phyloP scores from a whole-genome alignment of 208 protist genomes.

The Crithidia expoeki region DNA sequence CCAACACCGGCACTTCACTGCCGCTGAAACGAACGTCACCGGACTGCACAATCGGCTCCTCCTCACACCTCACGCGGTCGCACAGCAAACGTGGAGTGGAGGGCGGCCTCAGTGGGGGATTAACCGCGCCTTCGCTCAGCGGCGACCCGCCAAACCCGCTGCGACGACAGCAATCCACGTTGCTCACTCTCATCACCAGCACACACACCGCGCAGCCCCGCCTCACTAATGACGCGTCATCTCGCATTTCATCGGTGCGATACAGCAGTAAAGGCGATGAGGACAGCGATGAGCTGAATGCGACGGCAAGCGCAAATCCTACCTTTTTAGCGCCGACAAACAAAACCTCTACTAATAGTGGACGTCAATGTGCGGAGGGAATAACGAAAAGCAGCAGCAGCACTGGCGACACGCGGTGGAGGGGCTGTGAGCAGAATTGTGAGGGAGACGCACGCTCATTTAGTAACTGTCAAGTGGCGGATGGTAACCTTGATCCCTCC shows the following conservation, averaged over 20 bases:
- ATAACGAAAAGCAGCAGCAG: background rate
- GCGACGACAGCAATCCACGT: slow-evolving; percentile 17
- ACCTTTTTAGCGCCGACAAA: background rate
- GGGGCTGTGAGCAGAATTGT: no score
- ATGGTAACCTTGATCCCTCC: no score
- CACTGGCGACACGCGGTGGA: background rate
- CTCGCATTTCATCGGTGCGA: background rate
- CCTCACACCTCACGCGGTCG: background rate
- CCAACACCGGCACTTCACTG: background rate
- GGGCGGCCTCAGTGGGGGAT: background rate
- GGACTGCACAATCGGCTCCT: background rate
- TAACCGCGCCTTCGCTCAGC: background rate
- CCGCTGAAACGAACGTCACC: background rate
- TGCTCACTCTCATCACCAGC: slow-evolving; percentile 31
- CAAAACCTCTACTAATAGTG: no score
- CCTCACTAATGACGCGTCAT: background rate
- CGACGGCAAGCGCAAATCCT: background rate
- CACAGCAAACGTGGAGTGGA: slow-evolving; percentile 4
- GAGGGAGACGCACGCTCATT: no score
- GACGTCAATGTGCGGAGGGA: no score
- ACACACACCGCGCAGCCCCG: background rate
- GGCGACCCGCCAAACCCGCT: background rate
- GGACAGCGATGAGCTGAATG: background rate
- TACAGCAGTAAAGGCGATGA: background rate
- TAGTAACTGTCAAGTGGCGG: no score